Evolutionary conservation across 2,329 filamentous ascomycete genomes (phyloP).

Genomic region (Monosporascus sp.): DNA sequence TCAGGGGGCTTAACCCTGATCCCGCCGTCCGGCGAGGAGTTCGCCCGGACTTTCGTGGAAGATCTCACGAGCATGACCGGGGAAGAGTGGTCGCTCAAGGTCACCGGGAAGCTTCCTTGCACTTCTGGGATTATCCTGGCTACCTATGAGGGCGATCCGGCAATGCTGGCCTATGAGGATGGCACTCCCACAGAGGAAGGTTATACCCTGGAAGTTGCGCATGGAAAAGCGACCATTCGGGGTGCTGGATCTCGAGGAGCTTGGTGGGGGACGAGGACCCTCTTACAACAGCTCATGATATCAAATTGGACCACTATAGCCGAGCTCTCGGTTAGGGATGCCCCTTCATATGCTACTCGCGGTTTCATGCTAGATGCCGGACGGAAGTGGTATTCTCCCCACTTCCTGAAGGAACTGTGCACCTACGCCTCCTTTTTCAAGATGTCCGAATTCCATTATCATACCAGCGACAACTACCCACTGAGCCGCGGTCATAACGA

Average conservation of each 20-base stretch:
- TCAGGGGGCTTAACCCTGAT: conserved; percentile 44
- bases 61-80: conserved; percentile 39
- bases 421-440: conserved; percentile 43
- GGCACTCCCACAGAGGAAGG: conserved; percentile 43
- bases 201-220: conserved; percentile 37
- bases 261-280: conserved; percentile 42
- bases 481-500: conserved; percentile 41
- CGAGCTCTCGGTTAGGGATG: conserved; percentile 27
- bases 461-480: conserved; percentile 44
- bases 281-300: conserved; percentile 36
- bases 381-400: conserved; percentile 36
- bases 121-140: conserved; percentile 39
- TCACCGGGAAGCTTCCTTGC: conserved; percentile 28
- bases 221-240: conserved; percentile 29
- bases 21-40: conserved; percentile 43
- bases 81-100: conserved; percentile 34
- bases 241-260: conserved; percentile 39
- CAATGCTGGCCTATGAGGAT: conserved; percentile 39
- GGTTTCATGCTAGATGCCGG: conserved; percentile 41
- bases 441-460: conserved; percentile 44
- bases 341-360: conserved; percentile 38
- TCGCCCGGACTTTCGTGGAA: conserved; percentile 39
- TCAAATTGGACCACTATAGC: conserved; percentile 24
- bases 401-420: conserved; percentile 38
- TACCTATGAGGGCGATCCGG: conserved; percentile 18